Conservation (phyloP, 352 stramenopile genomes). For the Pythium aphanidermatum region DNA sequence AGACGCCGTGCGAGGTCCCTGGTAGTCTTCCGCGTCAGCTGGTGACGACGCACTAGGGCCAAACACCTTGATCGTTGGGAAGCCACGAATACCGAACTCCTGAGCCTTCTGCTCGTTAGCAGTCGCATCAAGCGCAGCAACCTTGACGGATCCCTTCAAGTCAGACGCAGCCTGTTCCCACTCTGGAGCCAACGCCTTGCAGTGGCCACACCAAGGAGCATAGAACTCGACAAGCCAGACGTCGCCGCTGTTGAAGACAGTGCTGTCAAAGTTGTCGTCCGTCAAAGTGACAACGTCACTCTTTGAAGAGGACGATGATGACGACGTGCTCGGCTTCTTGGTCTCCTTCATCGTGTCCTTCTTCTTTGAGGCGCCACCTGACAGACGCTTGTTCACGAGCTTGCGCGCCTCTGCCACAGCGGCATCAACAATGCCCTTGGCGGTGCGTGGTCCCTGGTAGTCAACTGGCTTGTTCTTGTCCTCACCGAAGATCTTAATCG, state of each 20-base stretch:
- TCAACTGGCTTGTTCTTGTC: slow-evolving; percentile 73
- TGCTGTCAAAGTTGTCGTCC: slow-evolving; percentile 88
- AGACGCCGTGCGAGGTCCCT: slow-evolving; percentile 76
- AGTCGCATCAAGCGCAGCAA: slow-evolving; percentile 91
- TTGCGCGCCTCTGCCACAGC: slow-evolving; percentile 60
- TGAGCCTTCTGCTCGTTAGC: slow-evolving; percentile 86
- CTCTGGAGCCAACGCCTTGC: slow-evolving; percentile 87
- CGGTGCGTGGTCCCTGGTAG: slow-evolving; percentile 77
- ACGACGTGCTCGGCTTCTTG: slow-evolving; percentile 26
- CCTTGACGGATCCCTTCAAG: slow-evolving; percentile 83
- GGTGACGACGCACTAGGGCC: slow-evolving; percentile 52
- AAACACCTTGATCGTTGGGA: slow-evolving; percentile 96
- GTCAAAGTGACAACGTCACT: slow-evolving; percentile 86
- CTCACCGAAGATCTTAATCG: slow-evolving; percentile 91
- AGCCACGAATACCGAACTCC: slow-evolving; percentile 89
- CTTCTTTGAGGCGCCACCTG: slow-evolving; percentile 43
- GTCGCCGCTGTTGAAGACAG: slow-evolving; percentile 87
- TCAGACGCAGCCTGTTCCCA: slow-evolving; percentile 89
- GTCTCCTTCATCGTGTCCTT: slow-evolving; percentile 29
- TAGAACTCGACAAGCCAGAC: slow-evolving; percentile 93
- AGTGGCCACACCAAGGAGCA: slow-evolving; percentile 91
- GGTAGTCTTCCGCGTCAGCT: slow-evolving; percentile 74
- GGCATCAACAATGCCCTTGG: slow-evolving; percentile 82
- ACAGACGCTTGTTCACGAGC: slow-evolving; percentile 75
- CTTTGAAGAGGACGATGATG: slow-evolving; percentile 25